phyloP scores from a whole-genome alignment of 2,329 filamentous ascomycete genomes.

The Talaromyces rugulosus region DNA sequence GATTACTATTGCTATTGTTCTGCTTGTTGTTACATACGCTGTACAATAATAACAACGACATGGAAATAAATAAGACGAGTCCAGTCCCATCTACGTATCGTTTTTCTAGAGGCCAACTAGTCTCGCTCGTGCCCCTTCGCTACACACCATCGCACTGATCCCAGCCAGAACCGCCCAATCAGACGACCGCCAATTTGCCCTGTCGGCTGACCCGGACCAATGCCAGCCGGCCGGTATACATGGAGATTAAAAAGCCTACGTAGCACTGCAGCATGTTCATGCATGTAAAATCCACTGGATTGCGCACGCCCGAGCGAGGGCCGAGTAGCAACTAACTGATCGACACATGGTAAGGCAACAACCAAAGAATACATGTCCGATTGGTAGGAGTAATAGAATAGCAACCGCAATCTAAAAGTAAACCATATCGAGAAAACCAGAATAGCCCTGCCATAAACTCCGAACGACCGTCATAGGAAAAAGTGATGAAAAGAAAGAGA shows the following conservation, averaged over 20 bases:
- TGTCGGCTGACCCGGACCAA: neutral
- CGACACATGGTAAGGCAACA: neutral
- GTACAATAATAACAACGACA: too few species aligned
- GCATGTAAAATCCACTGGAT: neutral
- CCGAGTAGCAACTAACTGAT: neutral
- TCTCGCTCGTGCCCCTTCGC: neutral
- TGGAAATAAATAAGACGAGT: neutral
- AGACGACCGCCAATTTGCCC: neutral
- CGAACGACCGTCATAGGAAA: neutral
- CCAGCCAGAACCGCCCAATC: neutral
- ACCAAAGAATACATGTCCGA: neutral
- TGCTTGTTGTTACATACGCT: neutral
- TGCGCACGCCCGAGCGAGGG: neutral
- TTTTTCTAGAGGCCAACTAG: neutral
- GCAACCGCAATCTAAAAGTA: neutral
- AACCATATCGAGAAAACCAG: neutral
- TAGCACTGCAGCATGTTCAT: neutral
- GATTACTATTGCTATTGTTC: too few species aligned
- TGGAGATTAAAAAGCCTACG: neutral
- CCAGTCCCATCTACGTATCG: neutral
- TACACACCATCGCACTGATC: neutral
- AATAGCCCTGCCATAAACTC: neutral
- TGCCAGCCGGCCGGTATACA: neutral
- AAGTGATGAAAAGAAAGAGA: neutral
- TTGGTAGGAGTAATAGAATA: neutral